phyloP scores from a whole-genome alignment of 345 rosid genomes.

The Xanthoceras sorbifolium region DNA sequence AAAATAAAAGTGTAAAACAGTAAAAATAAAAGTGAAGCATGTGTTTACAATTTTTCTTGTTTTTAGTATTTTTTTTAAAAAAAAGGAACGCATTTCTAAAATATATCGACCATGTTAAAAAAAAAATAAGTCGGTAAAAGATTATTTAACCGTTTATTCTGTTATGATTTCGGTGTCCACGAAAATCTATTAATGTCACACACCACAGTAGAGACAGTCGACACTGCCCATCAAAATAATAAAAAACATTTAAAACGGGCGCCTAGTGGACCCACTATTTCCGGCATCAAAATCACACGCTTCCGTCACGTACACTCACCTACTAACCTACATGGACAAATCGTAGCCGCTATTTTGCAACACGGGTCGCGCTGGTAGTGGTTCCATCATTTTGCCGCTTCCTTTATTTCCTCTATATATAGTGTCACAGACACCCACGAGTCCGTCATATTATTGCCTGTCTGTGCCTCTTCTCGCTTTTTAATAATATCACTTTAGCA shows the following conservation, averaged over 20 bases:
- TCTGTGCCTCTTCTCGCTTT: neutral
- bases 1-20: no score
- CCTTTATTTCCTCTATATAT: conserved; percentile 9
- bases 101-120: no score
- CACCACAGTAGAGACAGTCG: neutral
- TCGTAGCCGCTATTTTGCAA: conserved; percentile 33
- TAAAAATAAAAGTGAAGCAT: no score
- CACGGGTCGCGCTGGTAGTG: conserved; percentile 40
- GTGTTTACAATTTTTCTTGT: no score
- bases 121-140: neutral
- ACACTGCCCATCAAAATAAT: neutral
- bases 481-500: no score
- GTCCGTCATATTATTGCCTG: conserved; percentile 18
- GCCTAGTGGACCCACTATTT: conserved; percentile 12
- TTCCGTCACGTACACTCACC: conserved; percentile 21
- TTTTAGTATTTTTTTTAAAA: no score
- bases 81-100: no score
- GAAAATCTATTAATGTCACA: neutral
- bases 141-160: neutral
- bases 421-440: conserved; percentile 17
- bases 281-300: conserved; percentile 32
- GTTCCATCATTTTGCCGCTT: conserved; percentile 25
- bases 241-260: neutral
- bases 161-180: neutral
- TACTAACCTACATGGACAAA: conserved; percentile 41